Evolutionary conservation across 176 grass and related monocot species (phyloP).

Genomic region (Canna indica): DNA sequence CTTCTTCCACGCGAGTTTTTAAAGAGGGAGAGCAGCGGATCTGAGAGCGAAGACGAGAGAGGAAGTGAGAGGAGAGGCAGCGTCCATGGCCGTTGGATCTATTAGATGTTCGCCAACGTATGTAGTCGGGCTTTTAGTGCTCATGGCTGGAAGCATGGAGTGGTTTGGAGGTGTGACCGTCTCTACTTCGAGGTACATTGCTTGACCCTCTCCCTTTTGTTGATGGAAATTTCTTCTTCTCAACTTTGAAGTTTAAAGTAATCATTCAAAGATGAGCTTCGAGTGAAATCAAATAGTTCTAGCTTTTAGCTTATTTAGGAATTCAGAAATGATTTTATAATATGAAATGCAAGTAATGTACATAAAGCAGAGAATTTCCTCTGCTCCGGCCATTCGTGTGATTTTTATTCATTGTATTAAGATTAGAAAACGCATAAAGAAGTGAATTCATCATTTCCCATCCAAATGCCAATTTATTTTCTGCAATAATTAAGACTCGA

Average conservation of each 20-base stretch:
- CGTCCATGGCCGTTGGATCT: slow-evolving; percentile 5
- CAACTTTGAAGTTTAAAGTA: not conserved
- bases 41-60: not conserved
- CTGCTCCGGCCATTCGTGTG: not conserved
- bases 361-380: not conserved
- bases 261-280: too few species aligned
- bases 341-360: not conserved
- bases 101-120: slow-evolving; percentile 17
- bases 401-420: not conserved
- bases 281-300: not conserved
- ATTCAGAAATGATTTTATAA: too few species aligned
- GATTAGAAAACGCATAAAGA: not conserved
- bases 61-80: slow-evolving; percentile 9
- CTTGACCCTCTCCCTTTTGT: not conserved
- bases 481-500: not conserved
- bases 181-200: slow-evolving; percentile 25
- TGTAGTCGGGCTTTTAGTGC: slow-evolving; percentile 18
- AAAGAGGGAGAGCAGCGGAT: not conserved
- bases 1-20: not conserved
- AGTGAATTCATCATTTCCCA: not conserved
- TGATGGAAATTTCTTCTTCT: not conserved
- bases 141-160: slow-evolving; percentile 14
- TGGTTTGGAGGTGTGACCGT: slow-evolving; percentile 4
- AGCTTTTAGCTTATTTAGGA: not conserved
- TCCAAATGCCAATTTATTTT: not conserved